phyloP scores from a whole-genome alignment of 352 stramenopile genomes.

The Phytopythium mirpurense region DNA sequence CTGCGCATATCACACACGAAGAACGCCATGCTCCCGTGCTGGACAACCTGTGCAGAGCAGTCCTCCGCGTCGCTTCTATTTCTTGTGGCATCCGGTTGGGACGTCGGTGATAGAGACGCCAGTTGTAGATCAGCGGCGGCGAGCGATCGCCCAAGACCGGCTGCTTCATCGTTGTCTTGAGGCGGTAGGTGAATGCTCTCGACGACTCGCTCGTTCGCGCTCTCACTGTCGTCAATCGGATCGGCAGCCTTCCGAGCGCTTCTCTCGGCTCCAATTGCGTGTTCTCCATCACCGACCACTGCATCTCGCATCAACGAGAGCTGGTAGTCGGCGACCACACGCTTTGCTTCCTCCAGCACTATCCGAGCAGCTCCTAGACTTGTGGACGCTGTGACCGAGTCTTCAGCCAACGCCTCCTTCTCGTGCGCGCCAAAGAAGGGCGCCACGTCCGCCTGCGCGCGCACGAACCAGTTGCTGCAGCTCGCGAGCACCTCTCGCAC shows the following conservation, averaged over 20 bases:
- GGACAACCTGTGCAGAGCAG: conserved; percentile 27
- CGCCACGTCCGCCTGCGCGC: conserved; percentile 48
- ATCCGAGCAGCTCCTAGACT: conserved; percentile 21
- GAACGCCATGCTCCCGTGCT: conserved; percentile 41
- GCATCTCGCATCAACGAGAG: conserved; percentile 26
- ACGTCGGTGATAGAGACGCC: not conserved
- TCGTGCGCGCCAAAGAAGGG: conserved; percentile 35
- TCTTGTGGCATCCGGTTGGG: not conserved
- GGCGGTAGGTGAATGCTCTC: not conserved
- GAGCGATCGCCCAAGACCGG: not conserved
- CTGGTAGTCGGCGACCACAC: conserved; percentile 57
- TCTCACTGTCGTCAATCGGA: not conserved
- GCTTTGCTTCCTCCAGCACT: conserved; percentile 40
- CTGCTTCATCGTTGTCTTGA: not conserved
- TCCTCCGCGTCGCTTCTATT: not conserved
- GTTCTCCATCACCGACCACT: not conserved
- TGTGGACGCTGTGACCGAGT: not conserved
- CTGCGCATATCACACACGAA: conserved; percentile 64
- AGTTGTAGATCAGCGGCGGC: not conserved
- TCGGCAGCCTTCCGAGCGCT: too few species aligned
- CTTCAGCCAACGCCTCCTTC: not conserved
- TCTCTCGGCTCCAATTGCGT: too few species aligned
- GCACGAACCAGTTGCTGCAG: conserved; percentile 66
- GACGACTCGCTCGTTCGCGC: not conserved
- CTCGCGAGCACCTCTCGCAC: conserved; percentile 51